Base-by-base conservation (phyloP, 2,329 filamentous ascomycete genomes). In the Cyanodermella asteris region DNA sequence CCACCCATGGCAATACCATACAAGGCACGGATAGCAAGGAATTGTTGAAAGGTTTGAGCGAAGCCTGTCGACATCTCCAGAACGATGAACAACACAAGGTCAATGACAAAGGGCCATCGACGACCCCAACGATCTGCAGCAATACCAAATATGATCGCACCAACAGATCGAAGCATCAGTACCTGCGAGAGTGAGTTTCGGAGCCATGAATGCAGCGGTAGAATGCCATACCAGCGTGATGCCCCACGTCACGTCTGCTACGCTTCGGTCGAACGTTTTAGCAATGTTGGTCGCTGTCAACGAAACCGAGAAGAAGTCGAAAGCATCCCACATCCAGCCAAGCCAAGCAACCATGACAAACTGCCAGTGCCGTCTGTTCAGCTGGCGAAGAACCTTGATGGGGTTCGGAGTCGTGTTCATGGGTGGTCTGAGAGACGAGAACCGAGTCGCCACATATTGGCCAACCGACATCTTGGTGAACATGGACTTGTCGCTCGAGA, bases 1-100 rank as follows among this genome's bases (percentile, higher is more conserved):
- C 75, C 75, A 18, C 74, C 75, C 74, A 81, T 81, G 46, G 77
- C 76, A 8, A 81, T 52, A 12, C 75, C 75, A 37, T 80, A 81
- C 8, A 80, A 48, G 32, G 65, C 64, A 25, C 75, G 59, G 1
- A 80, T 72, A 6, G 65, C 73, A n/a, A 81, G 50, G 44, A 82
- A 82, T 38, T 77, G 64, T 27, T 60, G 45, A 42, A 78, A 87
- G 0, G 71, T 81, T 0, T 44, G 38, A 41, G 66, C 64, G 49
- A 80, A 87, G 36, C 80, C 80, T 11, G 78, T 87, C 13, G 68
- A 75, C 30, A 81, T 64, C 44, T 82, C 73, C 7, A 82, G 55
- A 5, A 69, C 43, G 18, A 69, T 69, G 4, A 77, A 56, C 13
- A 78, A 50, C 30, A 81, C 53, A 66, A 82, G 75, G 54, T 84